phyloP scores from a whole-genome alignment of 2,329 filamentous ascomycete genomes.

The Fusarium agapanthi region DNA sequence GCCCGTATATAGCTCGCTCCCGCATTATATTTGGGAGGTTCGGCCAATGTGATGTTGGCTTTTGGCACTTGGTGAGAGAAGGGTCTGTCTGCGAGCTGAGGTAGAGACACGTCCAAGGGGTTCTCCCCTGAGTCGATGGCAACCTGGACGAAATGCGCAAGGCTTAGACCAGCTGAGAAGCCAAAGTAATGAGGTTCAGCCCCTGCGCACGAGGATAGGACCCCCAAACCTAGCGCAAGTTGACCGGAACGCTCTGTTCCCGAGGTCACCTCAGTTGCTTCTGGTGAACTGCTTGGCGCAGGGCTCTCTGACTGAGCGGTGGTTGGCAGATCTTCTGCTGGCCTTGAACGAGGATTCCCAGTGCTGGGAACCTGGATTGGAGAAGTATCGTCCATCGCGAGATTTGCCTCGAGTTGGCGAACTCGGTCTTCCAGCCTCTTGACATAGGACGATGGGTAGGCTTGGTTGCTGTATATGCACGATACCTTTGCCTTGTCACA shows the following conservation, averaged over 20 bases:
- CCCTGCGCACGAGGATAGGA: not conserved
- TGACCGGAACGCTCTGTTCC: not conserved
- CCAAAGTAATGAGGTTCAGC: not conserved
- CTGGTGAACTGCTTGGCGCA: not conserved
- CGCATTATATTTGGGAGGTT: not conserved
- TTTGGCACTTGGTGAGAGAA: not conserved
- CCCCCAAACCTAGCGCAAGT: not conserved
- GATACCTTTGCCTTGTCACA: not conserved
- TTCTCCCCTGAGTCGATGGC: not conserved
- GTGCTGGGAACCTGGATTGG: not conserved
- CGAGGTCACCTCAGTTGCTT: not conserved
- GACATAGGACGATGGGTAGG: not conserved
- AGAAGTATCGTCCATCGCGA: not conserved
- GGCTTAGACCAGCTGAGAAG: not conserved
- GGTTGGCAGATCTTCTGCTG: not conserved
- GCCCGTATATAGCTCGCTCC: not conserved
- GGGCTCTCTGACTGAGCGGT: not conserved
- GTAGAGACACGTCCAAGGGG: not conserved
- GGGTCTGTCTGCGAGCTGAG: not conserved
- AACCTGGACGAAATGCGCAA: not conserved
- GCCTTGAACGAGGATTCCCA: not conserved
- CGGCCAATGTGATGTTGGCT: not conserved
- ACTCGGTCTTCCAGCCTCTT: not conserved
- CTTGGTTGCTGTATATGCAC: not conserved
- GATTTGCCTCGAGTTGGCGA: not conserved